A percentile compares a stretch with the other conserved stretches of the same genome.
Evolutionary conservation across 2,329 filamentous ascomycete genomes (phyloP).

Genomic region (Sporothrix schenckii): DNA sequence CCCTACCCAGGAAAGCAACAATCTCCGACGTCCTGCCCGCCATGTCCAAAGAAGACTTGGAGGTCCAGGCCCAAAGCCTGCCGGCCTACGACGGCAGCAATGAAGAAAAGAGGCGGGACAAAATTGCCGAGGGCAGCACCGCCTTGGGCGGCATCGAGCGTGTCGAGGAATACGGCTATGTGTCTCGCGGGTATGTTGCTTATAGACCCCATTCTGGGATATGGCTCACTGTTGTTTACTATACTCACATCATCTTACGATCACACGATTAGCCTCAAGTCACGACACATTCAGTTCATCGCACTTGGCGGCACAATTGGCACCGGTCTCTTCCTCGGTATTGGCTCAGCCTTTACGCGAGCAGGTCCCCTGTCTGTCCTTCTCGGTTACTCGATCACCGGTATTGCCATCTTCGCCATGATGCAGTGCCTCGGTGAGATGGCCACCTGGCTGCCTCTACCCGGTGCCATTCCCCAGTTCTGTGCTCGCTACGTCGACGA

Average conservation of each 20-base stretch:
- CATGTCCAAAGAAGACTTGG: constrained; percentile 35
- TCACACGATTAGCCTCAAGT: constrained; percentile 42
- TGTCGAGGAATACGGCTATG: constrained; percentile 35
- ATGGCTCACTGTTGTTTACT: neutral
- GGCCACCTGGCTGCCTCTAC: constrained; percentile 63
- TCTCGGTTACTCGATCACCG: constrained; percentile 49
- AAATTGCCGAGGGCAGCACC: constrained; percentile 25
- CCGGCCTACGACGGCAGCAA: constrained; percentile 31
- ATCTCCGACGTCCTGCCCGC: neutral
- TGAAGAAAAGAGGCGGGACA: constrained; percentile 29
- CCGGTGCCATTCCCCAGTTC: constrained; percentile 57
- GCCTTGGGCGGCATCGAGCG: constrained; percentile 31
- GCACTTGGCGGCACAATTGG: constrained; percentile 54
- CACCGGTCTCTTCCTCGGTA: constrained; percentile 54
- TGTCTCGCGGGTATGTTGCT: constrained; percentile 31
- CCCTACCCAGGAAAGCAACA: neutral
- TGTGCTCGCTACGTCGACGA: constrained; percentile 54
- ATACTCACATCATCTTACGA: neutral
- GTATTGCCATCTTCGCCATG: constrained; percentile 50
- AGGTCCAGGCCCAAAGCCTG: constrained; percentile 28
- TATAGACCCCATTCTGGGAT: too few relatives aligned
- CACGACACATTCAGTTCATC: constrained; percentile 53
- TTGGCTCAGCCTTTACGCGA: constrained; percentile 48
- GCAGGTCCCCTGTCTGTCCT: constrained; percentile 51
- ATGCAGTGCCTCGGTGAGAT: constrained; percentile 57